Evolutionary conservation across 1,284 basidiomycete species (phyloP).

Genomic region (Microbotryum lychnidis-dioicae): DNA sequence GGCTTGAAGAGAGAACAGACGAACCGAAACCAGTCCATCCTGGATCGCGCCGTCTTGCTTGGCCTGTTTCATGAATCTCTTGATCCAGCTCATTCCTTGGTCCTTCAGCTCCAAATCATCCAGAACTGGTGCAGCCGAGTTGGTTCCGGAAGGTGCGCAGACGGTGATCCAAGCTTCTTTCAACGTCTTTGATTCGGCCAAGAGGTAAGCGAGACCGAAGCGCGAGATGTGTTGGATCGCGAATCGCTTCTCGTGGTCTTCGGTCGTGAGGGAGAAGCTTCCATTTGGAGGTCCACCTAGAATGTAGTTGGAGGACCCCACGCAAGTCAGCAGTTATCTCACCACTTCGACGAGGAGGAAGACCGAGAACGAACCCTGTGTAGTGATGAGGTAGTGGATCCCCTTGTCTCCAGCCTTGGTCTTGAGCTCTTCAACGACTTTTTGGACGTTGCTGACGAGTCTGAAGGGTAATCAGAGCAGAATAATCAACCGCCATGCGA

Average conservation of each 20-base stretch:
- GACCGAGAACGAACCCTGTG: not conserved
- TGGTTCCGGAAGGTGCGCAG: constrained; percentile 35
- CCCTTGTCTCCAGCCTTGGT: constrained; percentile 30
- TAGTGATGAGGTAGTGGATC: constrained; percentile 36
- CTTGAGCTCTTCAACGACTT: constrained; percentile 31
- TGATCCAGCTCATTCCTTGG: constrained; percentile 2
- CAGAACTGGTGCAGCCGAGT: constrained; percentile 10
- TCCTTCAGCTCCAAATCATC: constrained; percentile 22
- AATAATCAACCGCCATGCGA: not conserved
- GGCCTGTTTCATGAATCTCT: constrained; percentile 13
- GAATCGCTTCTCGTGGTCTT: constrained; percentile 37
- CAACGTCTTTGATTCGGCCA: constrained; percentile 36
- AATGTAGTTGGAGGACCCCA: too few species aligned
- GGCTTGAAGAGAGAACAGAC: not conserved
- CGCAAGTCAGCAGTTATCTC: not conserved
- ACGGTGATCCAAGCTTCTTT: constrained; percentile 37
- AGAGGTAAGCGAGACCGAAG: constrained; percentile 38
- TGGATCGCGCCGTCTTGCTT: constrained; percentile 17
- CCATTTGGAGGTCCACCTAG: constrained; percentile 29
- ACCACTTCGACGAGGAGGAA: too few species aligned
- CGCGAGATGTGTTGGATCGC: constrained; percentile 40
- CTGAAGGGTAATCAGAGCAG: constrained; percentile 6
- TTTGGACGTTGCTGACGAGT: constrained; percentile 32
- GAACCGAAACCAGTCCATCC: constrained; percentile 20
- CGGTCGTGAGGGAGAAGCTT: constrained; percentile 16